Base-by-base conservation (phyloP, 1,139 yeast genomes). In the Yamadazyma mexicana region DNA sequence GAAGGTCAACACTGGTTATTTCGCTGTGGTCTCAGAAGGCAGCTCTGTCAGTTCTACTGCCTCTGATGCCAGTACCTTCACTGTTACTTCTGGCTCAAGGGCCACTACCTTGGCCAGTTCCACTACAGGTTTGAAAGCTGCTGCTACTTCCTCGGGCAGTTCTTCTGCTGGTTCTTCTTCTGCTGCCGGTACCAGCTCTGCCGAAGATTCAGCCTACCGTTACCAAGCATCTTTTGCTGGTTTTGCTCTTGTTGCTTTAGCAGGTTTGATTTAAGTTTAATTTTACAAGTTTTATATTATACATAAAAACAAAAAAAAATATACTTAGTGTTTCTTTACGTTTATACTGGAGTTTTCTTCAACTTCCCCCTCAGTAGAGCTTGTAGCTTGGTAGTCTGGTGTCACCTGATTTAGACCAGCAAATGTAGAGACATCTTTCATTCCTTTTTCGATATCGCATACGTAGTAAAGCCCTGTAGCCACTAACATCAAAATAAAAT, bases 391-490 rank as follows among this genome's bases (percentile, higher is more conserved):
- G 27, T 34, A 27, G 14, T 29, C 20, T 9, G 31, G 14, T 8
- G 11, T 9, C 4, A n/a, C n/a, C n/a, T 4, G 9, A 4, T 15
- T n/a, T 3, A 15, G 8, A n/a, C 17, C 34, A 7, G n/a, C 34
- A 22, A 34, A 14, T 9, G n/a, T 43, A 10, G 45, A 38, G 5
- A 41, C 64, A 42, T 58, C 62, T 22, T 40, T 40, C 61, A 64
- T 64, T 1, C 75, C 75, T 40, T 55, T 50, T 22, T 68, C 69
- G 6, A 60, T 45, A 36, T 70, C 73, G 38, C 61, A 62, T 23
- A 52, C 40, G 16, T 25, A 40, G 41, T 61, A 69, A 9, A 69
- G 43, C 0, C 43, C 46, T 1, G 61, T 39, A 0, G 73, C 54
- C 2, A 59, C 48, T 0, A 51, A 38, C 5, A 57, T 68, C 28